These are phyloP conservation scores for Xylaria hypoxylon DNA, from an alignment of 2,329 filamentous ascomycete genomes.

Conservation along the genomic window DNA sequence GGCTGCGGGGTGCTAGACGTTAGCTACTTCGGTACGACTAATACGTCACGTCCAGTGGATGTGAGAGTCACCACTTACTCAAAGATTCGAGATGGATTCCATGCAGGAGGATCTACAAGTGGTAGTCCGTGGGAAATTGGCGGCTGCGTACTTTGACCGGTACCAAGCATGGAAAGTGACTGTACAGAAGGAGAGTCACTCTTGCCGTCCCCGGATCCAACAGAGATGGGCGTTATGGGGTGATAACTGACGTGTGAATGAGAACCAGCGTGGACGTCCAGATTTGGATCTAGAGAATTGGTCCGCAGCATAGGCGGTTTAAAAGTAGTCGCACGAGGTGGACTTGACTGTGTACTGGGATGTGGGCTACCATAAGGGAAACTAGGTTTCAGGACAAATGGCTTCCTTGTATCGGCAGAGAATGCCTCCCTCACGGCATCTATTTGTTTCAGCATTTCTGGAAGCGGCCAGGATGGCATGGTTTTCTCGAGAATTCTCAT, in stretches of 20 bases:
- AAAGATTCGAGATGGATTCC: conserved; percentile 91
- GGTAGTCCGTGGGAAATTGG: conserved; percentile 66
- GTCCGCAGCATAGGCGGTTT: conserved; percentile 60
- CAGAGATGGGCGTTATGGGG: conserved; percentile 83
- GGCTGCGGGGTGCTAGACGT: conserved; percentile 64
- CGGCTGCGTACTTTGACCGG: conserved; percentile 66
- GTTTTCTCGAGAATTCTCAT: conserved; percentile 94
- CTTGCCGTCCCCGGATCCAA: conserved; percentile 78
- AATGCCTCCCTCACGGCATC: conserved; percentile 91
- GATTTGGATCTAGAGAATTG: conserved; percentile 65
- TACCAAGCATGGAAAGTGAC: conserved; percentile 77
- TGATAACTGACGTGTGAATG: conserved; percentile 76
- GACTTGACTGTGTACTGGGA: conserved; percentile 71
- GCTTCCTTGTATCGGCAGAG: conserved; percentile 83
- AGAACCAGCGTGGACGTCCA: conserved; percentile 65
- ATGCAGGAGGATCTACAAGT: conserved; percentile 73
- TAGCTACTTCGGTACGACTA: conserved; percentile 27
- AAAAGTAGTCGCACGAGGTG: conserved; percentile 67
- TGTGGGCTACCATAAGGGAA: conserved; percentile 89
- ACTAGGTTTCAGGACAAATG: conserved; percentile 87
- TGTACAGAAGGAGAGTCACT: conserved; percentile 79
- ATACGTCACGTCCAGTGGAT: neutral
- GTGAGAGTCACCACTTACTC: conserved; percentile 72
- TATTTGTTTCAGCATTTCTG: conserved; percentile 90
- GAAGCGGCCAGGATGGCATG: conserved; percentile 84